A percentile compares a stretch with the other conserved stretches of the same genome.
These are phyloP conservation scores for Lactarius hatsudake DNA, from an alignment of 768 basidiomycete species.

Conservation along the genomic window DNA sequence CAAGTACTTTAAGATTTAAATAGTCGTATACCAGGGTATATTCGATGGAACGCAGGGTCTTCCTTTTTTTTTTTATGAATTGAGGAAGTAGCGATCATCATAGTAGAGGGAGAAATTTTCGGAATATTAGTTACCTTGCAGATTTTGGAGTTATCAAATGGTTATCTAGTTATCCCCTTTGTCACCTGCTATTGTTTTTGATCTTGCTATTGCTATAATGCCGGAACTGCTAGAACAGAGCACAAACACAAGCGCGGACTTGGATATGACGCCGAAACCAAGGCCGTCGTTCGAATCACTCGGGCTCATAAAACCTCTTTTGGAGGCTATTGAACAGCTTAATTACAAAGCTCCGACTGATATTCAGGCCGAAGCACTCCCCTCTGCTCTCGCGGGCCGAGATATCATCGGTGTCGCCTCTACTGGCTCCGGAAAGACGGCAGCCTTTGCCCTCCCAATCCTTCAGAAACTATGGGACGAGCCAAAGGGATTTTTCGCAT, in stretches of 20 bases:
- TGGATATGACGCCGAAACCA: slow-evolving; percentile 29
- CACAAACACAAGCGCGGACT: not conserved
- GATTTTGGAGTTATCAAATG: too few species aligned
- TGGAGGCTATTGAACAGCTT: slow-evolving; percentile 78
- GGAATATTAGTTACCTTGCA: too few species aligned
- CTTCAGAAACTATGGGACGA: slow-evolving; percentile 96
- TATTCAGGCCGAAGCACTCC: slow-evolving; percentile 84
- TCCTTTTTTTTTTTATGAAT: too few species aligned
- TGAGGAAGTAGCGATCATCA: too few species aligned
- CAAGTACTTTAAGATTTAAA: too few species aligned
- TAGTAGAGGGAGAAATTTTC: too few species aligned
- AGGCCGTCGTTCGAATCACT: slow-evolving; percentile 70
- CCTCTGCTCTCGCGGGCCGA: slow-evolving; percentile 83
- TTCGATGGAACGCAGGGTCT: too few species aligned
- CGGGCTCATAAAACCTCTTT: slow-evolving; percentile 85
- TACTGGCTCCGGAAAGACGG: slow-evolving; percentile 97
- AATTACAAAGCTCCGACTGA: slow-evolving; percentile 85
- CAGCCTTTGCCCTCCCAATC: slow-evolving; percentile 94
- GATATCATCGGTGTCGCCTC: slow-evolving; percentile 99
- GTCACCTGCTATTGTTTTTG: too few species aligned
- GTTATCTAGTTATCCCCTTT: too few species aligned
- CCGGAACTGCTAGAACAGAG: not conserved
- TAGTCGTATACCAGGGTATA: too few species aligned
- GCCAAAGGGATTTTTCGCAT: slow-evolving; percentile 89
- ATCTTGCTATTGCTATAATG: not conserved